Evolutionary conservation across 2,329 filamentous ascomycete genomes (phyloP).

Genomic region (Pyrenophora seminiperda): DNA sequence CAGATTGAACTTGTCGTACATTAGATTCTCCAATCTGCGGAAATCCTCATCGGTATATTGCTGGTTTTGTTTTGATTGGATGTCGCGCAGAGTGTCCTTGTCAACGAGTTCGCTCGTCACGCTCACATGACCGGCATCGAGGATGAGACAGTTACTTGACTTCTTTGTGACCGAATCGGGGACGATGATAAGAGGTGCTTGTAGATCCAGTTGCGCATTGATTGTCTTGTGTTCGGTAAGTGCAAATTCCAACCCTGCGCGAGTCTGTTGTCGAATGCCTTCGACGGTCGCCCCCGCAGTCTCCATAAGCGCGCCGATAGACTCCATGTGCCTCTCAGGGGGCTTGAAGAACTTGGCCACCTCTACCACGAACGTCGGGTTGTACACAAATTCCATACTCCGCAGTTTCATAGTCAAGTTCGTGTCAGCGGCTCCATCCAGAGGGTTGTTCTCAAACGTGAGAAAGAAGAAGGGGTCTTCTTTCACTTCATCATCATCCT

Average conservation of each 20-base stretch:
- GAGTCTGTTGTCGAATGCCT: slow-evolving; percentile 90
- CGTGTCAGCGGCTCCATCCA: slow-evolving; percentile 90
- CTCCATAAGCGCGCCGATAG: slow-evolving; percentile 93
- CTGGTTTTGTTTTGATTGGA: slow-evolving; percentile 88
- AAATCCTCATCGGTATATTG: slow-evolving; percentile 89
- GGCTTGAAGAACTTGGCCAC: slow-evolving; percentile 95
- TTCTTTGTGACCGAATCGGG: slow-evolving; percentile 87
- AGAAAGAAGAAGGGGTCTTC: slow-evolving; percentile 88
- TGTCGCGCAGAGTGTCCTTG: slow-evolving; percentile 82
- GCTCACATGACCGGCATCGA: slow-evolving; percentile 95
- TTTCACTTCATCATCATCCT: slow-evolving; percentile 53
- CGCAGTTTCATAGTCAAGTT: slow-evolving; percentile 90
- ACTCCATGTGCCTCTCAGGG: slow-evolving; percentile 97
- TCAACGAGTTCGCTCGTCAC: slow-evolving; percentile 94
- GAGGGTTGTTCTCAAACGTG: slow-evolving; percentile 90
- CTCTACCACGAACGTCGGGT: slow-evolving; percentile 88
- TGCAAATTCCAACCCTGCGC: slow-evolving; percentile 93
- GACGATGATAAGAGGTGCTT: slow-evolving; percentile 94
- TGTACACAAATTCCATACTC: slow-evolving; percentile 96
- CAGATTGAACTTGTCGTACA: slow-evolving; percentile 97
- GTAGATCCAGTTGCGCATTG: slow-evolving; percentile 92
- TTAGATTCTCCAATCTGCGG: slow-evolving; percentile 82
- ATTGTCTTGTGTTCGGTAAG: slow-evolving; percentile 97
- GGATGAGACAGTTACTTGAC: slow-evolving; percentile 83
- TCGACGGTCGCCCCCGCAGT: slow-evolving; percentile 94